These are phyloP conservation scores for Verticillium dahliae DNA, from an alignment of 2,329 filamentous ascomycete genomes.

Conservation along the genomic window DNA sequence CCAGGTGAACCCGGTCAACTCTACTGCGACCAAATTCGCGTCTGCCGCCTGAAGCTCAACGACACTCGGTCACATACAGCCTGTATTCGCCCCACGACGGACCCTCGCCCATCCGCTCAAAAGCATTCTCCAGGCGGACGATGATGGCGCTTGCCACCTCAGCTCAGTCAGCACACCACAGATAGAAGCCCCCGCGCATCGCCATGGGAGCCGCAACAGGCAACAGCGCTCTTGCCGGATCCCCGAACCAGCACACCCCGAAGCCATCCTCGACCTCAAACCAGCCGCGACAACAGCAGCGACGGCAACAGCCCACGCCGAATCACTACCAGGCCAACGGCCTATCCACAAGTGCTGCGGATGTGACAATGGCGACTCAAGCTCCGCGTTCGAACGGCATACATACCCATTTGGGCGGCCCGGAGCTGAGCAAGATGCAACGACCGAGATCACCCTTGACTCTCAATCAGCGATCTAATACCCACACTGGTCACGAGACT, in stretches of 20 bases:
- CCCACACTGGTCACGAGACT: slow-evolving; percentile 4
- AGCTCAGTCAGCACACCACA: not conserved
- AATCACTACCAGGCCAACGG: not conserved
- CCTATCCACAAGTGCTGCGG: not conserved
- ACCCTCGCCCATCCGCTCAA: not conserved
- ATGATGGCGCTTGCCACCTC: not conserved
- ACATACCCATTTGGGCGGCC: not conserved
- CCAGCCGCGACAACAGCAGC: not conserved
- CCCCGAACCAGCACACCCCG: not conserved
- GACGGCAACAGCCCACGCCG: not conserved
- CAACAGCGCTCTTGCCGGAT: not conserved
- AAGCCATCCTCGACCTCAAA: not conserved
- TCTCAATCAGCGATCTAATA: slow-evolving; percentile 9
- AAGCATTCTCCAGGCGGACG: not conserved
- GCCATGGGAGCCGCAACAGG: not conserved
- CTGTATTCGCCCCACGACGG: not conserved
- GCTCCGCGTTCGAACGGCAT: not conserved
- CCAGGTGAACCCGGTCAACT: not conserved
- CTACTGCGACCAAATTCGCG: not conserved
- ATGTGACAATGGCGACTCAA: not conserved
- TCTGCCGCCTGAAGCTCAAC: not conserved
- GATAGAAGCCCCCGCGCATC: not conserved
- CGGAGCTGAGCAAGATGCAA: not conserved
- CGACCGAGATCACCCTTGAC: not conserved
- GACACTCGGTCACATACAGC: not conserved